Evolutionary conservation across 2,329 filamentous ascomycete genomes (phyloP).

Genomic region (Sarocladiaceae sp.): DNA sequence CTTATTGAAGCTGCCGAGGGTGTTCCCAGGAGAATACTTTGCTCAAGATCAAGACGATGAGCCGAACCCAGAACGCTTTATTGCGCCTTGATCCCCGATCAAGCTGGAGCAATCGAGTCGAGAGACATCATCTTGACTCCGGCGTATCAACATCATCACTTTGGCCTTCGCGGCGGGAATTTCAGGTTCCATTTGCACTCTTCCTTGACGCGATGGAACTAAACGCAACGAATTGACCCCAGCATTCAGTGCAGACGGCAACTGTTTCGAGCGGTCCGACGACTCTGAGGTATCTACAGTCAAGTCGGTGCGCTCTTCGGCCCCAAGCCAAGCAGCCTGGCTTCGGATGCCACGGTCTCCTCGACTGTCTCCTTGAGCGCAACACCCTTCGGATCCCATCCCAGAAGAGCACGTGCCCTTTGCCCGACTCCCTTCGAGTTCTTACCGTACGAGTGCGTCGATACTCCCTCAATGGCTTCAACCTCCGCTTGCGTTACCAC

Average conservation of each 20-base stretch:
- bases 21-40: constrained; percentile 25
- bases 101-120: no score
- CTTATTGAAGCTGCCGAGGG: constrained; percentile 24
- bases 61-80: constrained; percentile 27
- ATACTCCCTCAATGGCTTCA: constrained; percentile 17
- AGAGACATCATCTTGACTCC: no score
- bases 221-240: no score
- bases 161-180: no score
- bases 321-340: constrained; percentile 27
- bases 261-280: no score
- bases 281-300: no score
- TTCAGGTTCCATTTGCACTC: no score
- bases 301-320: no score
- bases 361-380: constrained; percentile 32
- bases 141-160: no score
- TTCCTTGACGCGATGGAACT: no score
- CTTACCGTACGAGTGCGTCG: constrained; percentile 25
- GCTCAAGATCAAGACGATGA: constrained; percentile 15
- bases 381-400: constrained; percentile 33
- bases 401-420: constrained; percentile 38
- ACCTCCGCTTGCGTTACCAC: constrained; percentile 22
- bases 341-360: constrained; percentile 30
- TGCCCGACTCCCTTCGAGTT: constrained; percentile 39
- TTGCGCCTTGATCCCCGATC: constrained; percentile 13
- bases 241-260: no score